Evolutionary conservation across 768 basidiomycete genomes (phyloP).

Genomic region (Lactarius akahatsu): DNA sequence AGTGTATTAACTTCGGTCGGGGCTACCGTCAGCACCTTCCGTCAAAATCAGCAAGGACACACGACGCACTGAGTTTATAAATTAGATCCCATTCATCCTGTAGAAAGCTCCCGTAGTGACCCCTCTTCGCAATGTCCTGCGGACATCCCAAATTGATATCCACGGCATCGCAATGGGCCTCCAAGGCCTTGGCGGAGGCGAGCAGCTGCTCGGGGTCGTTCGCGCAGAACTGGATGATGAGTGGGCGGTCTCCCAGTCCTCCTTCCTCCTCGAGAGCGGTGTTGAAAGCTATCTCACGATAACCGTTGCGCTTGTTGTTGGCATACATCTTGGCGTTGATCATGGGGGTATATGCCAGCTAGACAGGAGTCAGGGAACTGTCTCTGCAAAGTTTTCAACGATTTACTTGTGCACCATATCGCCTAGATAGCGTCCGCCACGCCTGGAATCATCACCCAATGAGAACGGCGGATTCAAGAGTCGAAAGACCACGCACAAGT

Average conservation of each 20-base stretch:
- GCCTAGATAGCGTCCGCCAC: conserved; percentile 80
- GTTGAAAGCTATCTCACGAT: conserved; percentile 68
- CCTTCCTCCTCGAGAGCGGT: conserved; percentile 80
- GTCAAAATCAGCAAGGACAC: background rate
- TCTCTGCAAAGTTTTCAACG: conserved; percentile 8
- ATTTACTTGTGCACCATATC: conserved; percentile 77
- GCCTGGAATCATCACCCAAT: conserved; percentile 54
- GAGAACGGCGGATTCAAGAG: background rate
- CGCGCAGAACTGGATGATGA: conserved; percentile 92
- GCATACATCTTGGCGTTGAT: conserved; percentile 91
- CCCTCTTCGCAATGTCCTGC: conserved; percentile 89
- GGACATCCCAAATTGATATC: conserved; percentile 95
- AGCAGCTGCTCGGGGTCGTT: conserved; percentile 83
- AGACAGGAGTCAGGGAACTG: conserved; percentile 11
- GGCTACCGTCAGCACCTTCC: background rate
- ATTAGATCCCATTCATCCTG: conserved; percentile 96
- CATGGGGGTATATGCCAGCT: conserved; percentile 97
- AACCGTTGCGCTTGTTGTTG: conserved; percentile 49
- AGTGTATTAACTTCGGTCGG: conserved; percentile 71
- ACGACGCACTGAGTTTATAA: conserved; percentile 64
- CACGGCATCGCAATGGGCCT: conserved; percentile 84
- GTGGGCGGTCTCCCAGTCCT: conserved; percentile 69
- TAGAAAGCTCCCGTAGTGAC: conserved; percentile 85
- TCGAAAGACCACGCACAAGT: conserved; percentile 56
- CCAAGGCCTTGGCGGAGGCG: conserved; percentile 71